Evolutionary conservation across 2,329 filamentous ascomycete species (phyloP).

Genomic region (Cladosporium sp.): DNA sequence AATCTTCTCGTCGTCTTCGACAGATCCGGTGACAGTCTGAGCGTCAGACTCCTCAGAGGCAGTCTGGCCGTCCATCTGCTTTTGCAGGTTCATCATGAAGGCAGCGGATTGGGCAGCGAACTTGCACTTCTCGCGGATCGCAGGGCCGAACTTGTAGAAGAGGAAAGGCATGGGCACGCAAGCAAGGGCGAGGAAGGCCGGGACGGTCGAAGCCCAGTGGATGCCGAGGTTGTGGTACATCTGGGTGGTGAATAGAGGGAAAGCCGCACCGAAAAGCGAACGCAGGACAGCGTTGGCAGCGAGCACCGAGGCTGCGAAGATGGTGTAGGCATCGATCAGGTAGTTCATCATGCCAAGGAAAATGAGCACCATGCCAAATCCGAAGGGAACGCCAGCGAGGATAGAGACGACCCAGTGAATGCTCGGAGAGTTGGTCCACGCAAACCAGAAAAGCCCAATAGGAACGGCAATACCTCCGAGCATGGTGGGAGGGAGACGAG

Average conservation of each 20-base stretch:
- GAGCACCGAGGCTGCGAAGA: slow-evolving; percentile 71
- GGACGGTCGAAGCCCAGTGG: slow-evolving; percentile 71
- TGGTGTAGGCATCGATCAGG: slow-evolving; percentile 66
- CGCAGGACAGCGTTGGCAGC: slow-evolving; percentile 77
- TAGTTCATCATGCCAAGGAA: slow-evolving; percentile 66
- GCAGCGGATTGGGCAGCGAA: slow-evolving; percentile 59
- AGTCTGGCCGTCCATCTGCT: slow-evolving; percentile 19
- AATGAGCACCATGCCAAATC: slow-evolving; percentile 59
- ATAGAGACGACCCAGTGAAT: slow-evolving; percentile 56
- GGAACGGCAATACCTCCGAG: slow-evolving; percentile 61
- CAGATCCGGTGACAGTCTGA: slow-evolving; percentile 8
- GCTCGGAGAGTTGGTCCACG: slow-evolving; percentile 58
- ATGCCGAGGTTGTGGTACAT: slow-evolving; percentile 55
- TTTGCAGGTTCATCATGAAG: slow-evolving; percentile 50
- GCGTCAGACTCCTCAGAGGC: slow-evolving; percentile 2
- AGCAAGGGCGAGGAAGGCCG: slow-evolving; percentile 67
- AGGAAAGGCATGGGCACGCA: slow-evolving; percentile 73
- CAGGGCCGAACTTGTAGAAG: slow-evolving; percentile 67
- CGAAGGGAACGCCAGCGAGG: slow-evolving; percentile 50
- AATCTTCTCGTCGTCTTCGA: slow-evolving; percentile 11
- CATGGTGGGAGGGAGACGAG: slow-evolving; percentile 59
- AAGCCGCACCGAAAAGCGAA: slow-evolving; percentile 71
- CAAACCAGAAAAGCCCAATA: slow-evolving; percentile 63
- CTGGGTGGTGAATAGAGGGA: slow-evolving; percentile 73
- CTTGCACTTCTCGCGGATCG: slow-evolving; percentile 64